A percentile compares a stretch with the other conserved stretches of the same genome.
Conservation (phyloP, 345 rosid species). For the Citrus inodora region DNA sequence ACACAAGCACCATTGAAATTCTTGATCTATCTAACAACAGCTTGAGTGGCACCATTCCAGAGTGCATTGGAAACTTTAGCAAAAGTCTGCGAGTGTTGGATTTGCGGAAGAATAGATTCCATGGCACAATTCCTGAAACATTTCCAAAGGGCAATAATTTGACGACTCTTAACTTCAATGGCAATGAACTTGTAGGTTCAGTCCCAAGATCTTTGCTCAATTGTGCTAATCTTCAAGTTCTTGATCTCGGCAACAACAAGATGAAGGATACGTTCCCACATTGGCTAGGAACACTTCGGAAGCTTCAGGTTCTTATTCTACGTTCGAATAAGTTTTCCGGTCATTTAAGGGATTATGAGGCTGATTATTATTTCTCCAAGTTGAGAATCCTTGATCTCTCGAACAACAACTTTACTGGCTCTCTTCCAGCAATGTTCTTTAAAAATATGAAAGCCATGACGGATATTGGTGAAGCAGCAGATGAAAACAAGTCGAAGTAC, state of each 20-base stretch:
- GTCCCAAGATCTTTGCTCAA: constrained; percentile 12
- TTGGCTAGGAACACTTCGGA: constrained; percentile 13
- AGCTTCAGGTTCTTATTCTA: neutral
- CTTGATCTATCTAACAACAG: constrained; percentile 15
- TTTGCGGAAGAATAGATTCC: constrained; percentile 15
- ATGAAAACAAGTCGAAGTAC: neutral
- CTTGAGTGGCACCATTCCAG: constrained; percentile 22
- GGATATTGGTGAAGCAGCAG: neutral
- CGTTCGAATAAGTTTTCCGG: constrained; percentile 12
- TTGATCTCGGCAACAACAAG: constrained; percentile 17
- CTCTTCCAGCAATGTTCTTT: neutral
- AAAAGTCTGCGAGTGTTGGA: neutral
- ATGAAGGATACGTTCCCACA: constrained; percentile 18
- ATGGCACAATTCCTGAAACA: constrained; percentile 13
- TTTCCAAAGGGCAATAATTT: neutral
- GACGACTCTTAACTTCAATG: constrained; percentile 1
- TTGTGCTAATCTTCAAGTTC: constrained; percentile 8
- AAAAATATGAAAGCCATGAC: neutral
- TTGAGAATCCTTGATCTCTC: constrained; percentile 3
- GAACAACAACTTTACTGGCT: neutral
- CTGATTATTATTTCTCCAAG: neutral
- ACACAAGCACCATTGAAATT: neutral
- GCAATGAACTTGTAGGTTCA: constrained; percentile 15
- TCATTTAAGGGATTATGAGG: neutral
- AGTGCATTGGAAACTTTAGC: constrained; percentile 18